Conservation (phyloP, 176 grass and related monocot species). For the Metroxylon sagu region DNA sequence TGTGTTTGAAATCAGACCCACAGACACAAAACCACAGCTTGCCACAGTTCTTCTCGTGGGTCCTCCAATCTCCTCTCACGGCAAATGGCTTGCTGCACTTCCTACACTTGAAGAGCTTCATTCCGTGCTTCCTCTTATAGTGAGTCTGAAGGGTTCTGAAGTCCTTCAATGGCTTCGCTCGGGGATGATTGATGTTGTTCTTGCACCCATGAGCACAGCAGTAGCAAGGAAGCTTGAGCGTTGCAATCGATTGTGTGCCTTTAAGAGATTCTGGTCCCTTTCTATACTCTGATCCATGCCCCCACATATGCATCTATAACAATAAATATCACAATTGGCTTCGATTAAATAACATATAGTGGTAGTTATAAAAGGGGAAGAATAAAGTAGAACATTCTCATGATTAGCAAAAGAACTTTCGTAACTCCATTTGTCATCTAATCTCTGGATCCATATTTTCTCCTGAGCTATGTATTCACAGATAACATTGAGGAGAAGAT, state of each 20-base stretch:
- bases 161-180: slow-evolving; percentile 77
- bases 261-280: slow-evolving; percentile 88
- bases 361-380: not conserved
- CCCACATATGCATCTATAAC: slow-evolving; percentile 98
- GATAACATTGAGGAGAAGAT: too few species aligned
- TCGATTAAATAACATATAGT: too few species aligned
- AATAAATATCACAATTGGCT: not conserved
- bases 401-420: too few species aligned
- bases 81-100: slow-evolving; percentile 91
- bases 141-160: slow-evolving; percentile 95
- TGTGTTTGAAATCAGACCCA: slow-evolving; percentile 95
- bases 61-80: slow-evolving; percentile 96
- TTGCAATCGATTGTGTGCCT: slow-evolving; percentile 56
- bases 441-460: too few species aligned
- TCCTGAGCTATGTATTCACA: too few species aligned
- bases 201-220: slow-evolving; percentile 83
- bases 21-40: slow-evolving; percentile 87
- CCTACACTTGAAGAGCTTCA: slow-evolving; percentile 74
- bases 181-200: slow-evolving; percentile 72
- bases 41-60: slow-evolving; percentile 99
- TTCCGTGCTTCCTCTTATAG: slow-evolving; percentile 93
- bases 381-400: too few species aligned
- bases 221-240: slow-evolving; percentile 94
- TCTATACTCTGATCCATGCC: slow-evolving; percentile 85
- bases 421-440: too few species aligned